Conservation (phyloP, 2,329 filamentous ascomycete species). For the Taxawa tesnikishii region DNA sequence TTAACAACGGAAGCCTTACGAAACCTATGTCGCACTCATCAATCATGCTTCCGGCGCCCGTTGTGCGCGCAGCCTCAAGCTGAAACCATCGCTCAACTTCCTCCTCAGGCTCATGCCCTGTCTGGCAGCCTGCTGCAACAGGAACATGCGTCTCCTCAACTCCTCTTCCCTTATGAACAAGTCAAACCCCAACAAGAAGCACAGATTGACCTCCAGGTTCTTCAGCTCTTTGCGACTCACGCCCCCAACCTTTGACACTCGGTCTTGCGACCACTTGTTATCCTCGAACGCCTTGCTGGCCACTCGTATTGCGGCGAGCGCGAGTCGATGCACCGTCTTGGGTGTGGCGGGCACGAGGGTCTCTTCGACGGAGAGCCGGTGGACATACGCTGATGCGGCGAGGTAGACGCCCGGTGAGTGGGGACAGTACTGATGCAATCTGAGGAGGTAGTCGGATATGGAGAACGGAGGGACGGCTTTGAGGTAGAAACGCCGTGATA, state of each 20-base stretch:
- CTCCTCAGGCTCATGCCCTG: slow-evolving; percentile 13
- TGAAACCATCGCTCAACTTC: slow-evolving; percentile 17
- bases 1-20: no score
- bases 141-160: slow-evolving; percentile 19
- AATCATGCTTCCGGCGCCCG: no score
- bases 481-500: slow-evolving; percentile 87
- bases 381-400: slow-evolving; percentile 77
- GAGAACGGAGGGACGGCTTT: slow-evolving; percentile 75
- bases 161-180: slow-evolving; percentile 30
- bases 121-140: slow-evolving; percentile 20
- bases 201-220: slow-evolving; percentile 66
- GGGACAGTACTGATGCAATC: slow-evolving; percentile 82
- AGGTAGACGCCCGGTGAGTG: slow-evolving; percentile 92
- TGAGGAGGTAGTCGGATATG: slow-evolving; percentile 71
- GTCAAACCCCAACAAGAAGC: slow-evolving; percentile 65
- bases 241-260: slow-evolving; percentile 78
- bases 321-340: slow-evolving; percentile 74
- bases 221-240: slow-evolving; percentile 73
- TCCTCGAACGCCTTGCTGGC: slow-evolving; percentile 96
- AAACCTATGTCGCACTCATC: no score
- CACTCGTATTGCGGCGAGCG: slow-evolving; percentile 72
- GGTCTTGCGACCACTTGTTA: slow-evolving; percentile 70
- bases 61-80: slow-evolving; percentile 17
- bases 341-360: slow-evolving; percentile 69
- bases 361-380: slow-evolving; percentile 62